These are phyloP conservation scores for Caryocar brasiliense DNA, from an alignment of 441 rosid genomes.

Conservation along the genomic window DNA sequence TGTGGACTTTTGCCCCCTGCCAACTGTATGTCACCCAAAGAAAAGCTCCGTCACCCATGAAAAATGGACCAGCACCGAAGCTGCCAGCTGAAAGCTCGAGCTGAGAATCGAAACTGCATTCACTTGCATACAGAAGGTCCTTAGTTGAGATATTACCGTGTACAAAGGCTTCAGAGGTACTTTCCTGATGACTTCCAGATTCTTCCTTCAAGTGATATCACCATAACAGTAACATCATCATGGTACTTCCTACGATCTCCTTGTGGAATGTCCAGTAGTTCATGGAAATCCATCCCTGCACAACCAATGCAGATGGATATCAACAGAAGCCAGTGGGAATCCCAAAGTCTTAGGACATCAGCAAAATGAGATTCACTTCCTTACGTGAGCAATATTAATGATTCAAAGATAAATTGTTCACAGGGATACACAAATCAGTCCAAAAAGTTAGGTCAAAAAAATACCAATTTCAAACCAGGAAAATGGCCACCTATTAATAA, in stretches of 20 bases:
- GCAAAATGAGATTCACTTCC: no score
- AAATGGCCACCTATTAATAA: no score
- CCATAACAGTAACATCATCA: slow-evolving; percentile 90
- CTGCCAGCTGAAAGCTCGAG: slow-evolving; percentile 5
- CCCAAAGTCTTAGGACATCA: no score
- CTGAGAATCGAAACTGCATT: slow-evolving; percentile 6
- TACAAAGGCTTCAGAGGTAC: slow-evolving; percentile 38
- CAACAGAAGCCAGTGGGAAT: no score
- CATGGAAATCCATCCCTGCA: slow-evolving; percentile 85
- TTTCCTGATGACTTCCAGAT: slow-evolving; percentile 97
- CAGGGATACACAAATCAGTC: no score
- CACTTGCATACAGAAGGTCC: slow-evolving; percentile 1
- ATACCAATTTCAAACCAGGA: no score
- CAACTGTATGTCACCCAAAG: slow-evolving; percentile 18
- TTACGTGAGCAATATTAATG: no score
- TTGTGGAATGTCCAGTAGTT: slow-evolving; percentile 83
- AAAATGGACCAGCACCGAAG: slow-evolving; percentile 16
- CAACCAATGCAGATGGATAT: not conserved
- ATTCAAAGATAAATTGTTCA: no score
- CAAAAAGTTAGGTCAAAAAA: no score
- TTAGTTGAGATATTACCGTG: not conserved
- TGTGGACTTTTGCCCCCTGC: slow-evolving; percentile 11
- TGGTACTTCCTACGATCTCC: slow-evolving; percentile 95
- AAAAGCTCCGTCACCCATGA: slow-evolving; percentile 9
- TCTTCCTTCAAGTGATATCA: slow-evolving; percentile 88